Evolutionary conservation across 1,139 yeast genomes (phyloP).

Genomic region (Torulaspora globosa): DNA sequence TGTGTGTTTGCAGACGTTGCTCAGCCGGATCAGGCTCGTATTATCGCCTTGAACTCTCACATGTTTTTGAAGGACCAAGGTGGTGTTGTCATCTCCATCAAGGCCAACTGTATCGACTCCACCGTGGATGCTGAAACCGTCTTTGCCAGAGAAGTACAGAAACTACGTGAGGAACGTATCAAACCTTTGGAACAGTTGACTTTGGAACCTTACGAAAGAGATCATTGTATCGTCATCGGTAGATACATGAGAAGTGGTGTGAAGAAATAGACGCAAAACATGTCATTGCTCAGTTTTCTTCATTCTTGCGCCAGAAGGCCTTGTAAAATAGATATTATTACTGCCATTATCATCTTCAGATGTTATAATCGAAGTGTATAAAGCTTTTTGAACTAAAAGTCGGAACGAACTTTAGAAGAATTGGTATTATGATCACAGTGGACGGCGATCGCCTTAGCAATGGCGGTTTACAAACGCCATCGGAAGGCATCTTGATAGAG

Average conservation of each 20-base stretch:
- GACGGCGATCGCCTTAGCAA: background rate
- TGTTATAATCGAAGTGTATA: slow-evolving; percentile 8
- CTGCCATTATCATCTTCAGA: slow-evolving; percentile 8
- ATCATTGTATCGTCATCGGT: slow-evolving; percentile 98
- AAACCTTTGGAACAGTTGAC: slow-evolving; percentile 98
- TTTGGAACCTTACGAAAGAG: slow-evolving; percentile 98
- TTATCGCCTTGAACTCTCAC: slow-evolving; percentile 96
- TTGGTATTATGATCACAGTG: background rate
- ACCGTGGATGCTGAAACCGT: slow-evolving; percentile 99
- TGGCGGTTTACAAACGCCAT: background rate
- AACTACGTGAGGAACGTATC: slow-evolving; percentile 96
- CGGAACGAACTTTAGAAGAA: background rate
- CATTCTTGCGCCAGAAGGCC: slow-evolving; percentile 14
- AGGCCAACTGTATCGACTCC: slow-evolving; percentile 99
- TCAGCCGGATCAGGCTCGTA: slow-evolving; percentile 99
- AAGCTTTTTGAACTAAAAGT: slow-evolving; percentile 7
- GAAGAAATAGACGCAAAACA: slow-evolving; percentile 26
- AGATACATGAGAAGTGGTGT: slow-evolving; percentile 87
- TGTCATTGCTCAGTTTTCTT: slow-evolving; percentile 2
- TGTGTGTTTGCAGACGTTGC: slow-evolving; percentile 99
- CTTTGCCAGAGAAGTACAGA: slow-evolving; percentile 98
- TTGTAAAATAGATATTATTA: slow-evolving; percentile 16
- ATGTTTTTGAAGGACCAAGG: slow-evolving; percentile 97
- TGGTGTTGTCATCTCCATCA: slow-evolving; percentile 95
- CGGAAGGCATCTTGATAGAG: background rate